These are phyloP conservation scores for Pichia sp. DNA, from an alignment of 1,139 yeast genomes.

Conservation along the genomic window DNA sequence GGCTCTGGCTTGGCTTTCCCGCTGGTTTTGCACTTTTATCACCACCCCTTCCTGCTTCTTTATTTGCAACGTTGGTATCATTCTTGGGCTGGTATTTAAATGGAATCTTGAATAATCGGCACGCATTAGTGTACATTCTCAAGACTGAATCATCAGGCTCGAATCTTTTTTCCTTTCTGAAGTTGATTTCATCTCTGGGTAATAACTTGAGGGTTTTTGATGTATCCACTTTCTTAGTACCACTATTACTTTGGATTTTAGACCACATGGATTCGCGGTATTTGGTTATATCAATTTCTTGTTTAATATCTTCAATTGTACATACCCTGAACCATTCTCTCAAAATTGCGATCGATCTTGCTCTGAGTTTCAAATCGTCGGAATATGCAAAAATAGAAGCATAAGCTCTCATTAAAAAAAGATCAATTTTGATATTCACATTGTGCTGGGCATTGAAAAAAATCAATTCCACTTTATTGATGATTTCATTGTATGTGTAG, in stretches of 20 bases:
- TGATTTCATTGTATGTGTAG: conserved; percentile 6
- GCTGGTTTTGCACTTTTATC: too few relatives aligned
- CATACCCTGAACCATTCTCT: conserved; percentile 25
- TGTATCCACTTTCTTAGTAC: not conserved
- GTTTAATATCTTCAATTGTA: conserved; percentile 14
- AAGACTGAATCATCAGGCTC: conserved; percentile 16
- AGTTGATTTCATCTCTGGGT: conserved; percentile 14
- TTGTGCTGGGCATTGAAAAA: conserved; percentile 17
- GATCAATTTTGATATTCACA: conserved; percentile 14
- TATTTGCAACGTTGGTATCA: not conserved
- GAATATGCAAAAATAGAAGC: conserved; percentile 19
- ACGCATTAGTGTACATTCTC: conserved; percentile 16
- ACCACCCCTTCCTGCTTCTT: too few relatives aligned
- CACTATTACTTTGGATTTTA: not conserved
- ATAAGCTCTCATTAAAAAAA: conserved; percentile 17
- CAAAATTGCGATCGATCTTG: conserved; percentile 21
- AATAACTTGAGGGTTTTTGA: conserved; percentile 2
- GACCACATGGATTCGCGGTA: conserved; percentile 3
- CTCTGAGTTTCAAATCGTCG: conserved; percentile 18
- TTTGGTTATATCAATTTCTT: conserved; percentile 5
- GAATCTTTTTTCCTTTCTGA: conserved; percentile 15
- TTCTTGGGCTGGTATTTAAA: not conserved
- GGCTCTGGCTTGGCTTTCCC: too few relatives aligned
- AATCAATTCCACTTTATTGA: conserved; percentile 15
- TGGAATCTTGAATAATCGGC: conserved; percentile 13